Conservation (phyloP, 2,329 filamentous ascomycete species). For the Akanthomyces lecanii region DNA sequence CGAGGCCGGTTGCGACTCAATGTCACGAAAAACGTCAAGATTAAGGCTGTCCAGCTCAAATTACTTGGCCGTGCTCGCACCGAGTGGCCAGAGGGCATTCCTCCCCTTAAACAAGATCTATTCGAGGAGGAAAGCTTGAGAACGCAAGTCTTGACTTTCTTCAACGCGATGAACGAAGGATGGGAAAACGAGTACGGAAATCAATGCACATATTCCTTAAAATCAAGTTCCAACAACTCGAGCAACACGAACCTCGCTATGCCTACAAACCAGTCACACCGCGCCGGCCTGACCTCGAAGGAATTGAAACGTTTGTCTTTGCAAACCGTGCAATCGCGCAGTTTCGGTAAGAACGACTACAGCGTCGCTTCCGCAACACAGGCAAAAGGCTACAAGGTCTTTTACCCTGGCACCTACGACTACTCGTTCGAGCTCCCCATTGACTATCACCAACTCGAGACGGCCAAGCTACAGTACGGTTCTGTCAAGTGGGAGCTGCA, state of each 20-base stretch:
- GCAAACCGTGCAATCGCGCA: constrained; percentile 76
- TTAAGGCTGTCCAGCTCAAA: constrained; percentile 85
- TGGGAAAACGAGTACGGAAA: constrained; percentile 62
- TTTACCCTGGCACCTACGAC: constrained; percentile 66
- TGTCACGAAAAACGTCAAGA: constrained; percentile 84
- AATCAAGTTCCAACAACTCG: constrained; percentile 33
- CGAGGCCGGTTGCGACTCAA: constrained; percentile 78
- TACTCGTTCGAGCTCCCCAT: constrained; percentile 82
- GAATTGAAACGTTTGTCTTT: constrained; percentile 68
- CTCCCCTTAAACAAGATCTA: constrained; percentile 77
- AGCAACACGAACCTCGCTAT: constrained; percentile 31
- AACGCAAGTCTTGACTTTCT: constrained; percentile 87
- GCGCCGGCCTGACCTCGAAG: constrained; percentile 35
- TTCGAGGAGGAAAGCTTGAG: constrained; percentile 81
- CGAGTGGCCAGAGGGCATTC: constrained; percentile 95
- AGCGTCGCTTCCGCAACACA: constrained; percentile 56
- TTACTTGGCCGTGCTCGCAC: constrained; percentile 82
- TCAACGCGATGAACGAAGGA: constrained; percentile 67
- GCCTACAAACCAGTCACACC: constrained; percentile 23
- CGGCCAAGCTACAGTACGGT: constrained; percentile 80
- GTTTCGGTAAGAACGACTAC: constrained; percentile 75
- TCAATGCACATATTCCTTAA: constrained; percentile 54
- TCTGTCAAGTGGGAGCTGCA: constrained; percentile 86
- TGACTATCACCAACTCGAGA: constrained; percentile 84
- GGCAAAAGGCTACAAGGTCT: constrained; percentile 77